Base-by-base conservation (phyloP, 257 asterid species). In the Knoxia roxburghii region DNA sequence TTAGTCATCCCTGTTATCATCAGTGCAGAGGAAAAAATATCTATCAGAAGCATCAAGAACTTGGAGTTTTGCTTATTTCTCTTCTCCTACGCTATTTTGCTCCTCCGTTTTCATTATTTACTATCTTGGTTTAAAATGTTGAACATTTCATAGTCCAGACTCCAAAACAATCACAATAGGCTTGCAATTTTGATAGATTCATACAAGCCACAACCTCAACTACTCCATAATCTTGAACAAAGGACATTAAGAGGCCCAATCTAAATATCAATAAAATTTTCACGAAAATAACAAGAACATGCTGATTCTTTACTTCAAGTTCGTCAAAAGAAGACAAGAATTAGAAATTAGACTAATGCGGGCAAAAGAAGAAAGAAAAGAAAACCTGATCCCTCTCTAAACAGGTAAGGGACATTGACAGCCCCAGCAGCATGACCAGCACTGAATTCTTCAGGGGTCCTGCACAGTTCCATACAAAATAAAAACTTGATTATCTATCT, bases 401-500 rank as follows among this genome's bases (percentile, higher is more conserved):
- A 56, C 95, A 89, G 69, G 78, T 79, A 89, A 57, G 96, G 96
- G 33, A 89, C 79, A 48, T 89, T 89, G 57, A 87, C 70, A 17
- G 96, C 95, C 32, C 93, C 95, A 27, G 52, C 76, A 21, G 83
- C 87, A 73, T 79, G 96, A 20, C 95, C 96, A 32, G 72, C 76
- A 35, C 82, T 75, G 58, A 74, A 89, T 63, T 89, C 96, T 62
- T 89, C 96, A 0, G 77, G 35, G 0, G 93, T 89, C 80, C 96
- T 89, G 81, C 72, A 79, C 45, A 56, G 23, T 49, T 46, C 18
- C 52, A 60, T 37, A 54, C 33, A 30, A 30, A 17, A 57, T 11
- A 15, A 55, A 46, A 67, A 51, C 9, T 3, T 9, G 41, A 37
- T 37, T 9, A 37, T 3, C 9, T 37, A 4, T 4, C 41, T 37